phyloP scores from a whole-genome alignment of 306 rosid species.

The Crataegus laevigata region DNA sequence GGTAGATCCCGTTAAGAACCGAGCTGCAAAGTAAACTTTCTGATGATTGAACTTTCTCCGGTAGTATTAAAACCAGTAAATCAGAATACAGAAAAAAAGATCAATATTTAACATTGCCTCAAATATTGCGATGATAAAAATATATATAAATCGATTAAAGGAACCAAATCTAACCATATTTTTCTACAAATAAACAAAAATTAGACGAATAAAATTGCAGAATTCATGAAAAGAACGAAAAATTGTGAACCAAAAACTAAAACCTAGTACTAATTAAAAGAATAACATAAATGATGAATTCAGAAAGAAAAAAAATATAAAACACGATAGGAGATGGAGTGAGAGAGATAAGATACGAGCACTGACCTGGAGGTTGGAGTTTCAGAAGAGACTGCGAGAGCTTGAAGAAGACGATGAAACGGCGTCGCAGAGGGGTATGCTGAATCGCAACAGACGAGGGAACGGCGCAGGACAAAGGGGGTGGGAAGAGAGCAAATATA shows the following conservation, averaged over 20 bases:
- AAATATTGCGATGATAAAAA: too few relatives aligned
- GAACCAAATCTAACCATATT: not conserved
- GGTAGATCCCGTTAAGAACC: not conserved
- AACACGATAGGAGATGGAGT: not conserved
- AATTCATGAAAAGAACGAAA: not conserved
- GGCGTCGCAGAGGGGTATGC: not conserved
- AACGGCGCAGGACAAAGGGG: not conserved
- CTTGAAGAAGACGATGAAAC: not conserved
- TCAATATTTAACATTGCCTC: not conserved
- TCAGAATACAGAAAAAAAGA: too few relatives aligned
- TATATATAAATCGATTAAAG: too few relatives aligned
- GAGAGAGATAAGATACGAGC: not conserved
- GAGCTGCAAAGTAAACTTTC: not conserved
- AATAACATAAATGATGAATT: not conserved
- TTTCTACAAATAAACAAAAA: not conserved
- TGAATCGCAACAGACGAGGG: not conserved
- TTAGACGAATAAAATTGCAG: too few relatives aligned
- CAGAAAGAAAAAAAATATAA: too few relatives aligned
- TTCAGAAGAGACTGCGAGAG: not conserved
- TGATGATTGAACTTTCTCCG: not conserved
- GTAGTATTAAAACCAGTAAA: not conserved
- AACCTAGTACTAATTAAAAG: too few relatives aligned
- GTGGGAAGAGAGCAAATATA: not conserved
- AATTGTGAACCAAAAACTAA: not conserved
- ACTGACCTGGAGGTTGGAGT: not conserved